Percentiles rank a stretch among this genome's conserved stretches.
phyloP scores from a whole-genome alignment of 768 basidiomycete species.

The Tricholomella constricta region DNA sequence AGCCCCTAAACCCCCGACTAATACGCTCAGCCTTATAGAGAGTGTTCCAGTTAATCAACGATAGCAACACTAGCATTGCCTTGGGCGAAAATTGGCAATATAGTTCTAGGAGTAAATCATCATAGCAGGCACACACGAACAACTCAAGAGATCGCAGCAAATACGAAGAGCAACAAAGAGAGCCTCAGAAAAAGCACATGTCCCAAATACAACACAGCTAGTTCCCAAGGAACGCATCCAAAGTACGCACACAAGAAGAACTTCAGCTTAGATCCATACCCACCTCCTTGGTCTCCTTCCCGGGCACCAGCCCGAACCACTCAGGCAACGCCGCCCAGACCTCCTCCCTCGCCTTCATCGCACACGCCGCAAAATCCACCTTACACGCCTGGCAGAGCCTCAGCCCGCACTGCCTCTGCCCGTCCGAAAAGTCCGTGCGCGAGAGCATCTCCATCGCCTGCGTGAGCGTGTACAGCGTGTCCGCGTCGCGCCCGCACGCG shows the following conservation, averaged over 20 bases:
- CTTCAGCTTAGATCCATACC: neutral
- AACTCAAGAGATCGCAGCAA: neutral
- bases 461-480: slow-evolving; percentile 67
- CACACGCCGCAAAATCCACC: slow-evolving; percentile 42
- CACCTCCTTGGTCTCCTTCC: slow-evolving; percentile 10
- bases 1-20: too few relatives aligned
- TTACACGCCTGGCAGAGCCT: slow-evolving; percentile 55
- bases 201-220: neutral
- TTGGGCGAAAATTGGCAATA: too few relatives aligned
- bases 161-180: neutral
- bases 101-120: too few relatives aligned
- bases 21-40: too few relatives aligned
- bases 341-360: slow-evolving; percentile 49
- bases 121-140: neutral
- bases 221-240: neutral
- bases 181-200: neutral
- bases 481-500: slow-evolving; percentile 70
- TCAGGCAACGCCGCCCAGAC: slow-evolving; percentile 62
- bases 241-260: too few relatives aligned
- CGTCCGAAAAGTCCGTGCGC: slow-evolving; percentile 70
- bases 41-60: too few relatives aligned
- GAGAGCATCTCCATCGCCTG: slow-evolving; percentile 75
- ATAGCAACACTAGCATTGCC: too few relatives aligned
- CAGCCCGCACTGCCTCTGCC: slow-evolving; percentile 52
- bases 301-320: slow-evolving; percentile 57